Conservation (phyloP, 2,329 filamentous ascomycete genomes). For the Ceratocystis huliohia region DNA sequence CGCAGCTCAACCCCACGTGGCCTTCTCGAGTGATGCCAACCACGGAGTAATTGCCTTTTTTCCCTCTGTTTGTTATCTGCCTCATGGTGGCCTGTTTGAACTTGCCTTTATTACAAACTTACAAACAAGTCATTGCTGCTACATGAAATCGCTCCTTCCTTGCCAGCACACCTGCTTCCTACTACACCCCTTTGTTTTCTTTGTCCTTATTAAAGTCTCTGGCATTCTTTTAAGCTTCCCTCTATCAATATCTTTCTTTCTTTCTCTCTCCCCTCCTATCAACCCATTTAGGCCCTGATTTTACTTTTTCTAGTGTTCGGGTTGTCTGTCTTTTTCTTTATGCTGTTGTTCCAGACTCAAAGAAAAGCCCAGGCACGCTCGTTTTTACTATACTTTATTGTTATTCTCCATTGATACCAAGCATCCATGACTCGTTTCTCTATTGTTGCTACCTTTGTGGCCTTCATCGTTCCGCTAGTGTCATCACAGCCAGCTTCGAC, state of each 20-base stretch:
- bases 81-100: background rate
- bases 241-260: background rate
- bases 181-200: background rate
- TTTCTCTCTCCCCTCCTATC: background rate
- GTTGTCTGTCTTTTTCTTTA: conserved; percentile 10
- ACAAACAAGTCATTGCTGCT: background rate
- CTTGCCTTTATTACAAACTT: background rate
- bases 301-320: conserved; percentile 2
- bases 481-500: conserved; percentile 17
- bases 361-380: conserved; percentile 5
- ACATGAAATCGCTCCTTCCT: background rate
- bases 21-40: background rate
- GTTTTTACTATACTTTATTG: background rate
- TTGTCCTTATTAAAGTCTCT: background rate
- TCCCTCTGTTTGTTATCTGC: background rate
- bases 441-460: conserved; percentile 11
- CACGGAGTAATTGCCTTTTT: background rate
- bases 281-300: background rate
- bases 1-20: background rate
- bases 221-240: background rate
- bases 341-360: background rate
- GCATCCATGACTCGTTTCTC: conserved; percentile 17
- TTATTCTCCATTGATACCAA: conserved; percentile 4
- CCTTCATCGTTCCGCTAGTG: conserved; percentile 2
- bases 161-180: background rate